Percentiles rank a stretch among this genome's conserved stretches.
These are phyloP conservation scores for Aplosporella prunicola DNA, from an alignment of 2,329 filamentous ascomycete genomes.

Conservation along the genomic window DNA sequence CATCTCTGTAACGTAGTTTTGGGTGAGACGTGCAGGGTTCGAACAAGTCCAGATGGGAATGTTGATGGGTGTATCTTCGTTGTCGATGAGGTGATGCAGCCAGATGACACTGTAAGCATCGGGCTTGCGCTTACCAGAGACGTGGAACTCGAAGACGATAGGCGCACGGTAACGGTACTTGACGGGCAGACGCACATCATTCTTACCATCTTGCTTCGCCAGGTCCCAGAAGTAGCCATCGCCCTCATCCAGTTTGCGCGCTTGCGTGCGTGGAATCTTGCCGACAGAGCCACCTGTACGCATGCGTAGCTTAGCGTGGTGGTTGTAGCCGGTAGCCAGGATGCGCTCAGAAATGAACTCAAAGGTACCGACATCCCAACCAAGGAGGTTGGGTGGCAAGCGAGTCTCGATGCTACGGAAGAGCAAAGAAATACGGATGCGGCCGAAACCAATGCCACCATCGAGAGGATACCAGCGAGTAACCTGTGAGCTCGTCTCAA, in stretches of 20 bases:
- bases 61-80: conserved; percentile 66
- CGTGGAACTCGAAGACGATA: conserved; percentile 77
- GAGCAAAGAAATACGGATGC: conserved; percentile 76
- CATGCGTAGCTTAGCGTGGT: conserved; percentile 59
- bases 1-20: conserved; percentile 82
- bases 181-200: conserved; percentile 67
- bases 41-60: conserved; percentile 86
- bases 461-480: conserved; percentile 96
- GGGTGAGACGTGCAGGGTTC: conserved; percentile 64
- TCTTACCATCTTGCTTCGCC: conserved; percentile 39
- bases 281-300: conserved; percentile 78
- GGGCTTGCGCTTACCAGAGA: conserved; percentile 56
- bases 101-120: conserved; percentile 74
- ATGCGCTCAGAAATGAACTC: conserved; percentile 70
- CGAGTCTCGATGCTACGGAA: conserved; percentile 84
- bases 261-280: conserved; percentile 55
- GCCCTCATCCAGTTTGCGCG: conserved; percentile 49
- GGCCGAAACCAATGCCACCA: conserved; percentile 82
- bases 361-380: conserved; percentile 94
- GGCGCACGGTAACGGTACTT: conserved; percentile 85
- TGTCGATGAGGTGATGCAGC: conserved; percentile 77
- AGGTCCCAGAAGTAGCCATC: conserved; percentile 54
- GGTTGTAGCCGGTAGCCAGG: conserved; percentile 52
- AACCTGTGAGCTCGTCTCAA: conserved; percentile 76
- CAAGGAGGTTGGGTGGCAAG: conserved; percentile 74